Percentiles rank a stretch among this genome's conserved stretches.
Evolutionary conservation across 108 stramenopile genomes (phyloP).

Genomic region (Phaeodactylum tricornutum): DNA sequence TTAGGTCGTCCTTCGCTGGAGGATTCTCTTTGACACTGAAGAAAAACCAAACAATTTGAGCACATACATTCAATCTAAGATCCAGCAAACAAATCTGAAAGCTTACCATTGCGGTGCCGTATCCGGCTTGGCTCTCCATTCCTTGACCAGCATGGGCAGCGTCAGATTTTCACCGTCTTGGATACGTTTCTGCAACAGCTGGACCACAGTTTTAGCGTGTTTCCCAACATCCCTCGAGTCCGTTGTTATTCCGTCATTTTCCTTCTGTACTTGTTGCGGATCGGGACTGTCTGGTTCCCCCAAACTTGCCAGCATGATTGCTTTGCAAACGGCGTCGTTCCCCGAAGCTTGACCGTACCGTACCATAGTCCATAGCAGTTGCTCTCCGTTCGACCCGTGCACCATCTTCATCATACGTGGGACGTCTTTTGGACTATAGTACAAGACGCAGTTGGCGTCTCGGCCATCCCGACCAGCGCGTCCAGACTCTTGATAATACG

Average conservation of each 20-base stretch:
- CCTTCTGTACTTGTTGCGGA: background rate
- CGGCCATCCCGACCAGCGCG: conserved; percentile 91
- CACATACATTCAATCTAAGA: conserved; percentile 1
- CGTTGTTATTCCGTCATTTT: conserved; percentile 21
- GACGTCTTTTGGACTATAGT: conserved; percentile 72
- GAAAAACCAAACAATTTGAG: conserved; percentile 11
- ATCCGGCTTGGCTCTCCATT: conserved; percentile 52
- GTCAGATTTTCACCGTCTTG: conserved; percentile 41
- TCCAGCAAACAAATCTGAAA: background rate
- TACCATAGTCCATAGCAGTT: conserved; percentile 55
- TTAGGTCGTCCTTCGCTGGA: conserved; percentile 44
- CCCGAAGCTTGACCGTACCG: conserved; percentile 63
- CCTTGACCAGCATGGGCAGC: conserved; percentile 49
- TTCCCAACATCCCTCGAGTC: conserved; percentile 36
- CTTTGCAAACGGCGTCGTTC: conserved; percentile 54
- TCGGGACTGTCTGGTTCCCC: conserved; percentile 38
- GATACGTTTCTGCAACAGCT: conserved; percentile 26
- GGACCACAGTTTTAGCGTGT: conserved; percentile 43
- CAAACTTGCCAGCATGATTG: conserved; percentile 46
- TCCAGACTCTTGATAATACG: conserved; percentile 94
- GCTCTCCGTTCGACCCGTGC: conserved; percentile 41
- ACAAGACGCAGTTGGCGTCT: conserved; percentile 78
- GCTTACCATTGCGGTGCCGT: conserved; percentile 33
- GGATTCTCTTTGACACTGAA: conserved; percentile 50
- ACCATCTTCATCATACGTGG: conserved; percentile 57